Evolutionary conservation across 768 basidiomycete genomes (phyloP).

Genomic region (Mycena rosella): DNA sequence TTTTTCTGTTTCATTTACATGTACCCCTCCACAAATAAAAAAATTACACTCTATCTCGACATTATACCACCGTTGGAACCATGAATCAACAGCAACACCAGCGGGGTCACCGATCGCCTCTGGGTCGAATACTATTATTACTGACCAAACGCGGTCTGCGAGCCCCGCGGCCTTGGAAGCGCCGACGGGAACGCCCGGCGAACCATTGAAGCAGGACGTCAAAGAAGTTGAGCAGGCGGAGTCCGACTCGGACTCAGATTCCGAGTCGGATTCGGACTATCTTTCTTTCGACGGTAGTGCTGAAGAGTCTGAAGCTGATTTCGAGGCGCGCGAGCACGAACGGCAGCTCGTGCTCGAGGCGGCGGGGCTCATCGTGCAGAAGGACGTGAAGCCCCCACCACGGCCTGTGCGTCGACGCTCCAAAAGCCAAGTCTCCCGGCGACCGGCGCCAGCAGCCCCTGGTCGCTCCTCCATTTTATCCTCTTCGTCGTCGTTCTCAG

Average conservation of each 20-base stretch:
- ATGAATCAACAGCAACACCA: background rate
- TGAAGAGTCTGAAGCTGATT: slow-evolving; percentile 65
- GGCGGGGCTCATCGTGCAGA: slow-evolving; percentile 85
- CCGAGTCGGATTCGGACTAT: slow-evolving; percentile 55
- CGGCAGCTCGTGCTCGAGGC: slow-evolving; percentile 88
- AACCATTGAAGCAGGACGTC: slow-evolving; percentile 2
- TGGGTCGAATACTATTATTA: slow-evolving; percentile 11
- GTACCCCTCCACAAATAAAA: slow-evolving; percentile 50
- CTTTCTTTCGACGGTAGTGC: slow-evolving; percentile 58
- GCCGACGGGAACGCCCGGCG: background rate
- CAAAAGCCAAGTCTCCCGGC: slow-evolving; percentile 44
- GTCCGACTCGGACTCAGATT: slow-evolving; percentile 41
- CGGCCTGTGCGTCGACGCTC: slow-evolving; percentile 50
- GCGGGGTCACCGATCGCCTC: slow-evolving; percentile 8
- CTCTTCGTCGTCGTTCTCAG: slow-evolving; percentile 43
- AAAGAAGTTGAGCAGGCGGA: slow-evolving; percentile 37
- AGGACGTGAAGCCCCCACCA: slow-evolving; percentile 66
- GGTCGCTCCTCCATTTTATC: slow-evolving; percentile 42
- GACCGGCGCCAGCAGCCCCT: slow-evolving; percentile 64
- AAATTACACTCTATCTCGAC: slow-evolving; percentile 16
- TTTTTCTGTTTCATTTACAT: slow-evolving; percentile 67
- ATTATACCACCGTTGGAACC: background rate
- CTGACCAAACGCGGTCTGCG: slow-evolving; percentile 14
- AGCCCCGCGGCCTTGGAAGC: slow-evolving; percentile 24
- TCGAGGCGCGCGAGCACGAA: slow-evolving; percentile 76